A percentile compares a stretch with the other conserved stretches of the same genome.
phyloP scores from a whole-genome alignment of 495 filamentous ascomycete genomes.

The Xylaria sp. region DNA sequence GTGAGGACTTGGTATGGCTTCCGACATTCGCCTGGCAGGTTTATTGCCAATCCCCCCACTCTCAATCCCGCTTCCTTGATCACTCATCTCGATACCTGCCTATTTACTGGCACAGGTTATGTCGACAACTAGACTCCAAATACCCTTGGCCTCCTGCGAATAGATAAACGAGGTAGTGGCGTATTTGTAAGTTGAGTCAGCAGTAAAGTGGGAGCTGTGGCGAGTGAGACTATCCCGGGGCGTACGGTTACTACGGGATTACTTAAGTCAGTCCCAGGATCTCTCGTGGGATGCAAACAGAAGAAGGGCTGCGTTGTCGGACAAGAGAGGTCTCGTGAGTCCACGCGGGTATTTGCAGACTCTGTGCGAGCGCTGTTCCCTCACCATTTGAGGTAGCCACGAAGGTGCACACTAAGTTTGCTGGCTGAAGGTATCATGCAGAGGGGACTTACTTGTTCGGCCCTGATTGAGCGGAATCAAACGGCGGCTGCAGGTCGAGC shows the following conservation, averaged over 20 bases:
- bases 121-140: neutral
- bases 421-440: conserved; percentile 25
- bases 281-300: conserved; percentile 36
- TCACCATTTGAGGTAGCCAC: conserved; percentile 24
- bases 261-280: conserved; percentile 16
- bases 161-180: neutral
- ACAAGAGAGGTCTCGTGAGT: conserved; percentile 53
- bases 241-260: conserved; percentile 13
- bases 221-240: conserved; percentile 13
- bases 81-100: conserved; percentile 46
- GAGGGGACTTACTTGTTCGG: conserved; percentile 40
- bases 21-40: conserved; percentile 46
- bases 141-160: neutral
- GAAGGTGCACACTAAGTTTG: conserved; percentile 23
- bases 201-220: conserved; percentile 1
- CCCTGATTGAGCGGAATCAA: conserved; percentile 42
- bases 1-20: conserved; percentile 38
- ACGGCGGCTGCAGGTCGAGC: conserved; percentile 42
- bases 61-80: conserved; percentile 52
- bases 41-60: conserved; percentile 52
- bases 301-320: conserved; percentile 36
- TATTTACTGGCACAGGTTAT: conserved; percentile 4
- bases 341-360: conserved; percentile 39
- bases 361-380: conserved; percentile 28
- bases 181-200: conserved; percentile 10